phyloP scores from a whole-genome alignment of 2,329 filamentous ascomycete species.

The Penicillium oxalicum region DNA sequence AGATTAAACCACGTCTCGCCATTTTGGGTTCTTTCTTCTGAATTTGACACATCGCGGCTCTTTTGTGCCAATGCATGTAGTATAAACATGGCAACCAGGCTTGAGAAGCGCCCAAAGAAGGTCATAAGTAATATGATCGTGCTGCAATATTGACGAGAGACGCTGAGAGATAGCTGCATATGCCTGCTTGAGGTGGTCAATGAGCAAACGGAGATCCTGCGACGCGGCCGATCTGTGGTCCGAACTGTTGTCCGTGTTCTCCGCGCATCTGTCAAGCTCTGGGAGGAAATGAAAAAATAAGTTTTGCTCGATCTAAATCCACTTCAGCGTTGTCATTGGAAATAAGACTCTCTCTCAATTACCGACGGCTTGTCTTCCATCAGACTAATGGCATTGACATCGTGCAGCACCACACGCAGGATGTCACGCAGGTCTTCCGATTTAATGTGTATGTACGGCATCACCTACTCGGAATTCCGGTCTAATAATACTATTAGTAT shows the following conservation, averaged over 20 bases:
- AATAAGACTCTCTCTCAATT: neutral
- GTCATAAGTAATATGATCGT: neutral
- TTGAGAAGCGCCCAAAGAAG: neutral
- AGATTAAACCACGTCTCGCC: slow-evolving; percentile 21
- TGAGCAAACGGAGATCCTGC: neutral
- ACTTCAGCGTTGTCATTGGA: neutral
- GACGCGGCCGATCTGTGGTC: neutral
- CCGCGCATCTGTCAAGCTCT: neutral
- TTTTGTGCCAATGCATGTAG: neutral
- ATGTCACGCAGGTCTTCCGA: neutral
- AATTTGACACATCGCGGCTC: neutral
- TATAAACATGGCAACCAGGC: neutral
- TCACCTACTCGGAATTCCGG: slow-evolving; percentile 12
- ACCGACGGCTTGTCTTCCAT: neutral
- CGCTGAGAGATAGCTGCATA: neutral
- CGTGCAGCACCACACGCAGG: neutral
- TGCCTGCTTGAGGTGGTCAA: neutral
- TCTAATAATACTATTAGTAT: slow-evolving; percentile 16
- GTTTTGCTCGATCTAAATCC: neutral
- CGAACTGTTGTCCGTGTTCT: neutral
- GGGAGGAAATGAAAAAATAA: neutral
- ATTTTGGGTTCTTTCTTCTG: neutral
- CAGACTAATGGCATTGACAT: neutral
- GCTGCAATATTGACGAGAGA: neutral
- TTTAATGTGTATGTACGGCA: neutral